Evolutionary conservation across 2,329 filamentous ascomycete species (phyloP), one percentile per base, ranked within the genome.

Genomic region (Truncatella angustata): DNA sequence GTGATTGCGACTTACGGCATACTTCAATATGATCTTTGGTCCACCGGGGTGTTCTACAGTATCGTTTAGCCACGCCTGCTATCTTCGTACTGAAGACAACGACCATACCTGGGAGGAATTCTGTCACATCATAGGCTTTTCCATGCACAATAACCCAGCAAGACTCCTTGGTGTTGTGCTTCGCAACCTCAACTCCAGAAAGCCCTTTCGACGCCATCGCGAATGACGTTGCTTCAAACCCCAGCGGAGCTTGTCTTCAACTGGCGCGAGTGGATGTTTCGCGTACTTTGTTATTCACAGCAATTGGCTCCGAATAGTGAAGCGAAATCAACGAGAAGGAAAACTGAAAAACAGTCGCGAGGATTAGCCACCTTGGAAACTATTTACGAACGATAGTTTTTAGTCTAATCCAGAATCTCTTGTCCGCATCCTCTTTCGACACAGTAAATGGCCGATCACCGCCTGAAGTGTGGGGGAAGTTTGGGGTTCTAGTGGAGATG

Each of bases 111-210:
- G 88, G 87, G n/a, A 95, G 72, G 68, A 94, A 94, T 39, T 92
- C 88, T 4, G 91, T 95, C 53, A 95, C 90, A 77, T 96, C 91
- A 74, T 95, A 95, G 52, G 86, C 90, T 72, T 89, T 88, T 55
- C 90, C 89, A 72, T 95, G 89, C 54, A 95, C 82, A 64, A 96
- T 90, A 42, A 96, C 90, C 91, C 91, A 96, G 74, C 91, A 96
- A 47, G 90, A 93, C 61, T 96, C 84, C 63, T 82, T 81, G 62
- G 77, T 87, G 73, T 88, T 88, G 77, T 97, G 93, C 74, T 91
- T 74, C 20, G 78, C 77, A 53, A 83, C 74, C 49, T 83, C 78
- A 47, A 67, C 71, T 39, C 80, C 80, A 14, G 73, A 79, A 50
- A 82, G 66, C 50, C n/a, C n/a, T n/a, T n/a, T n/a, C n/a, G n/a